Base-by-base conservation (phyloP, 345 rosid species). In the thale cress (Arabidopsis thaliana) region DNA sequence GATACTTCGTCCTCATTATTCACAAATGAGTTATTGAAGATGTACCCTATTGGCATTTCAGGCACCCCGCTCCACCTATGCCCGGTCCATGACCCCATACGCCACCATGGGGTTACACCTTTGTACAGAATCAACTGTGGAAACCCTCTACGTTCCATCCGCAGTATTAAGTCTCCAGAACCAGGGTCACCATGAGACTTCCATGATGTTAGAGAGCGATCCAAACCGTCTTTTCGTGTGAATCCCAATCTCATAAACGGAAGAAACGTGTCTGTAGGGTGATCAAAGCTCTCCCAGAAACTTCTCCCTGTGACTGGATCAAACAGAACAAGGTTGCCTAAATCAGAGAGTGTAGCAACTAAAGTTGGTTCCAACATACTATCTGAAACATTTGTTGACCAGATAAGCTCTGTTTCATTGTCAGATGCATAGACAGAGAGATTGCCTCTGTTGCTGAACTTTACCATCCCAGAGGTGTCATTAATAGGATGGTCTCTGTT, bases 281-380 rank as follows among this genome's bases (percentile, higher is more conserved):
- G 34, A 72, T 90, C 89, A 74, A 90, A 90, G 60, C 96, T 88
- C 72, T 92, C 88, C 96, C 96, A 92, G 6, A 82, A 71, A 16
- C 3, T 16, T 22, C n/a, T 57, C 62, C 14, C 40, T 40, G 59
- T 65, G 42, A 67, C 61, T 32, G 80, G 64, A 7, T 79, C 83
- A 71, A 74, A 50, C 41, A 88, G 55, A 30, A 85, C 85, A 7
- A 90, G 85, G 65, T 90, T 88, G 16, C 93, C 97, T 34, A 84
- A 69, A 52, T 90, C 93, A 52, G 86, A 52, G 49, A 90, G 64
- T 77, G 73, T 88, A 4, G 86, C 84, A 38, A 73, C 82, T 44
- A 74, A 34, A 24, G 79, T 75, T 73, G 66, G 62, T 5, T 25
- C 22, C 1, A 25, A 60, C n/a, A 52, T 32, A 5, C 64, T 59